phyloP scores from a whole-genome alignment of 306 rosid species.

The Vachellia pachyceras region DNA sequence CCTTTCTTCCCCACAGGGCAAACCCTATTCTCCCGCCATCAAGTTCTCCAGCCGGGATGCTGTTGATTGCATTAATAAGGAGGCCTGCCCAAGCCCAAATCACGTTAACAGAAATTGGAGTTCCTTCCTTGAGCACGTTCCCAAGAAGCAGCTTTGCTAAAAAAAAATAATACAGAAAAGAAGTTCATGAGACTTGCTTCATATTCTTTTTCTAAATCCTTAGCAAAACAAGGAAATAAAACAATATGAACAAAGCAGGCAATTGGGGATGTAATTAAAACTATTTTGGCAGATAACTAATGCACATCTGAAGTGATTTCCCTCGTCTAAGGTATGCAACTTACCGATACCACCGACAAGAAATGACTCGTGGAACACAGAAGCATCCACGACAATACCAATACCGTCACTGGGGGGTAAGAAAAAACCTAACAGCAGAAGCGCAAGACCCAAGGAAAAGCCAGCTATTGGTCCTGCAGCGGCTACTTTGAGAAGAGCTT shows the following conservation, averaged over 20 bases:
- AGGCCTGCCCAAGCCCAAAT: slow-evolving; percentile 99
- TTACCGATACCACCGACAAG: slow-evolving; percentile 95
- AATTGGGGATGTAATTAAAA: background rate
- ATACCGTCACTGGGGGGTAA: slow-evolving; percentile 91
- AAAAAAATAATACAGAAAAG: slow-evolving; percentile 28
- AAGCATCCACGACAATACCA: slow-evolving; percentile 81
- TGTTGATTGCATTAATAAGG: slow-evolving; percentile 94
- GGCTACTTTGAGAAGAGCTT: slow-evolving; percentile 94
- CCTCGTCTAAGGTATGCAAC: slow-evolving; percentile 31
- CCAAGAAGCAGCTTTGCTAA: slow-evolving; percentile 94
- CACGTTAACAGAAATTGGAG: slow-evolving; percentile 86
- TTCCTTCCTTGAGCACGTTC: slow-evolving; percentile 80
- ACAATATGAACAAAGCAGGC: slow-evolving; percentile 2
- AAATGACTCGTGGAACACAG: slow-evolving; percentile 95
- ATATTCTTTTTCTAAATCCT: slow-evolving; percentile 24
- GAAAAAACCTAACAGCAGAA: slow-evolving; percentile 82
- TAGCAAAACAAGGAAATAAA: slow-evolving; percentile 32
- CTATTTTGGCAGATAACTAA: background rate
- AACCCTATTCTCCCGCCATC: slow-evolving; percentile 96
- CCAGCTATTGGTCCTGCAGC: slow-evolving; percentile 97
- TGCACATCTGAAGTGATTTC: slow-evolving; percentile 5
- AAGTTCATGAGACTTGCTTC: slow-evolving; percentile 16
- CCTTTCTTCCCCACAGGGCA: slow-evolving; percentile 99
- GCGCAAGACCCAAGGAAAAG: slow-evolving; percentile 76
- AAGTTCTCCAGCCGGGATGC: slow-evolving; percentile 99